These are phyloP conservation scores for Coniochaeta hoffmannii DNA, from an alignment of 2,329 filamentous ascomycete species.

Conservation along the genomic window DNA sequence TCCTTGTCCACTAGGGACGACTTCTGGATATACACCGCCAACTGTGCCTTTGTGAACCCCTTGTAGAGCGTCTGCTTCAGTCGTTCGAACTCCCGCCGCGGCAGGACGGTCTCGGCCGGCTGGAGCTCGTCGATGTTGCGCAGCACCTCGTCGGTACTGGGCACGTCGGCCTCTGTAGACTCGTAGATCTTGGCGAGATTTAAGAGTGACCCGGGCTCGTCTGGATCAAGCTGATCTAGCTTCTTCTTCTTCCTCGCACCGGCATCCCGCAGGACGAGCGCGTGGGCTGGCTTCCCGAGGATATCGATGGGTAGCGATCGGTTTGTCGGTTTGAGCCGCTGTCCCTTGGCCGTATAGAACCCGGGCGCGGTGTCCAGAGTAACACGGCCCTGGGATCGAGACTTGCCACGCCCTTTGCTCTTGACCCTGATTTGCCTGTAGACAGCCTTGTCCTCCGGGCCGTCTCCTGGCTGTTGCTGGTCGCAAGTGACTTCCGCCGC, in stretches of 20 bases:
- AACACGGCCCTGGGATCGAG: neutral
- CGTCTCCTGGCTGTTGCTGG: neutral
- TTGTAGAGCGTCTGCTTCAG: conserved; percentile 28
- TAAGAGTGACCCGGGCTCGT: conserved; percentile 14
- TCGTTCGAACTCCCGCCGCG: conserved; percentile 30
- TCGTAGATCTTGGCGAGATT: conserved; percentile 25
- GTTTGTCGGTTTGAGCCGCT: conserved; percentile 7
- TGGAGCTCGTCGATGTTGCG: conserved; percentile 39
- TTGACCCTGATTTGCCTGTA: neutral
- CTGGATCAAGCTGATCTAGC: conserved; percentile 4
- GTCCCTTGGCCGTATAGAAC: conserved; percentile 6
- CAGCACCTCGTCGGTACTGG: conserved; percentile 27
- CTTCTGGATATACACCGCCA: conserved; percentile 32
- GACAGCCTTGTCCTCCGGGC: neutral
- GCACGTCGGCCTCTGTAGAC: conserved; percentile 14
- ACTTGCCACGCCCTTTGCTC: neutral
- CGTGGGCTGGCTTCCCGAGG: conserved; percentile 32
- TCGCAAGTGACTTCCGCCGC: neutral
- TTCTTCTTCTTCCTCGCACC: conserved; percentile 10
- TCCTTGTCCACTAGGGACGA: conserved; percentile 2
- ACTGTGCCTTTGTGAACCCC: conserved; percentile 40
- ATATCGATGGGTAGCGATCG: conserved; percentile 21
- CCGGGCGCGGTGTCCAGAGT: neutral
- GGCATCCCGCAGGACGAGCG: conserved; percentile 38
- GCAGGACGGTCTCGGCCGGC: conserved; percentile 26